Percentiles rank a stretch among this genome's conserved stretches.
These are phyloP conservation scores for Paramyrothecium sp. DNA, from an alignment of 2,329 filamentous ascomycete genomes.

Conservation along the genomic window DNA sequence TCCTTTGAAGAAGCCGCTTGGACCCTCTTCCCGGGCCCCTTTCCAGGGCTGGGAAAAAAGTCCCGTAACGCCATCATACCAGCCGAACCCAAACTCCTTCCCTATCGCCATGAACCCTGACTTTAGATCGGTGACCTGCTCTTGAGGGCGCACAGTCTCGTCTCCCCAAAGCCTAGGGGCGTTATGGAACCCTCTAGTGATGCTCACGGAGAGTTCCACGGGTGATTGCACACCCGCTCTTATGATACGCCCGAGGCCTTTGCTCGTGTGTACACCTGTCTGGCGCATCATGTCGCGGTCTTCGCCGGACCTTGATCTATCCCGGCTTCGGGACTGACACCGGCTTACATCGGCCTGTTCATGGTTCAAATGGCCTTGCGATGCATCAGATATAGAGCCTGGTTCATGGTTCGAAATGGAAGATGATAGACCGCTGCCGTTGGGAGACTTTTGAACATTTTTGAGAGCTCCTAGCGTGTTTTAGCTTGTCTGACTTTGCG, in stretches of 20 bases:
- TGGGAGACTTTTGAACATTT: not conserved
- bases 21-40: conserved; percentile 44
- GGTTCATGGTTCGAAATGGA: no score
- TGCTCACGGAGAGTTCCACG: conserved; percentile 75
- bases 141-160: conserved; percentile 69
- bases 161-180: conserved; percentile 81
- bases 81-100: conserved; percentile 71
- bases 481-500: conserved; percentile 2
- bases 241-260: conserved; percentile 67
- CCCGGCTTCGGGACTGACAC: no score
- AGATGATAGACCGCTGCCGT: not conserved
- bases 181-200: conserved; percentile 84
- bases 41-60: conserved; percentile 72
- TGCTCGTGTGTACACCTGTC: conserved; percentile 43
- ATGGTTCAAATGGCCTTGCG: no score
- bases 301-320: no score
- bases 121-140: conserved; percentile 72
- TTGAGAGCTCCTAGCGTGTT: not conserved
- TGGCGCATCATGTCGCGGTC: conserved; percentile 5
- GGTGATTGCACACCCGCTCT: conserved; percentile 72
- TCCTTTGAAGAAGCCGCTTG: conserved; percentile 67
- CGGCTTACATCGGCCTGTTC: no score
- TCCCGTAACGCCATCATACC: conserved; percentile 78
- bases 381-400: no score
- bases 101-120: conserved; percentile 74